Evolutionary conservation across 1,139 yeast genomes (phyloP), one percentile per base, ranked within the genome.

Genomic region (Kodamaea plutei): DNA sequence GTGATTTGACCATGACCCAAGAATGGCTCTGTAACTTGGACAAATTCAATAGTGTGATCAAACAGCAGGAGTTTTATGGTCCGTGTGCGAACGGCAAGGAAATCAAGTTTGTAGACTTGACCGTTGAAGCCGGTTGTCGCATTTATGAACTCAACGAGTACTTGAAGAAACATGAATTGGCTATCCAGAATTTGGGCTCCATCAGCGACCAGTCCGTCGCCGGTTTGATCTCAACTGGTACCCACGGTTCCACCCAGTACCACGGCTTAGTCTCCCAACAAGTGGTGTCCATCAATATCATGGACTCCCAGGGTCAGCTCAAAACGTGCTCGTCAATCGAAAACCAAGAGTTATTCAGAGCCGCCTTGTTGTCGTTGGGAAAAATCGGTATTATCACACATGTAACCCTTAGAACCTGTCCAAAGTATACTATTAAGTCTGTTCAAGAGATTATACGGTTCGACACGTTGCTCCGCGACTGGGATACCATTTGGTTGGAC

Each of bases 201-300:
- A 91, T 91, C 38, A 80, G 94, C 26, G 96, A 88, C 41, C 98
- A 91, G 54, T 84, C 95, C 10, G 68, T 88, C 25, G 98, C 95
- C 3, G 98, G 98, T 4, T 77, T 89, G 41, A 87, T 91, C 30
- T 84, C 95, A 2, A 91, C 98, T 0, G 97, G 97, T 22, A 88
- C 97, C 1, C 98, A 91, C 52, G 98, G 98, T 2, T 84, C 96
- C 1, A 80, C 95, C 6, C 93, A 91, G 31, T 85, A 73, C 54
- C 97, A 91, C 49, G 96, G 97, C 1, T 67, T 89, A 27, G 85
- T 91, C 4, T 78, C 93, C 8, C 91, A 88, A 48, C 96, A 88
- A 55, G 73, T 87, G 38, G 96, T 89, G 3, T 75, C 79, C 35
- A 57, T 91, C 36, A 76, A 84, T 5, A 61, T 89, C 25, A 75